Base-by-base conservation (phyloP, 306 rosid species). In the Rubus parviflorus region DNA sequence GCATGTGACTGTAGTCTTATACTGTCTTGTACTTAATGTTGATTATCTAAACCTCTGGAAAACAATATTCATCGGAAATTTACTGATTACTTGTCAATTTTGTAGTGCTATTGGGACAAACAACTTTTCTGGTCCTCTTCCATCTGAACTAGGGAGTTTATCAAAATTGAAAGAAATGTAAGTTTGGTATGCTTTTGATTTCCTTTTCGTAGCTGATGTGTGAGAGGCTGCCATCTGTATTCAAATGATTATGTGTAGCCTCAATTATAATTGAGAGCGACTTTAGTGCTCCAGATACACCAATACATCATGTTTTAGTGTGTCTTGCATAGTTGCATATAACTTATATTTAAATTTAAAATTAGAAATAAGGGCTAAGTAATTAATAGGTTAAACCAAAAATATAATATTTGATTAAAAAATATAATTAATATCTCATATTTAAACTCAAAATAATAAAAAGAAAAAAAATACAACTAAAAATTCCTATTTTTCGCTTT, bases 51-150 rank as follows among this genome's bases (percentile, higher is more conserved):
- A 70, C 60, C 22, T 69, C 57, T 69, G 7, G 23, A 22, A 14
- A 5, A 48, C 20, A 30, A 30, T 30, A 19, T 71, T 10, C 19
- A 51, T 51, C 7, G 35, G 4, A 17, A 8, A 2, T 7, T n/a
- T 38, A 72, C 22, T 20, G 49, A 67, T n/a, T 5, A 38, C 23
- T 79, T 80, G 15, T 65, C 54, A 70, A 66, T 76, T 70, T 75
- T 86, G 72, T 69, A 94, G 98, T 65, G 16, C 61, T 35, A 73
- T 87, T 72, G 42, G 45, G 57, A 53, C 92, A 66, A 94, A 92
- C 89, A 94, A 88, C 74, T 92, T 92, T 80, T 80, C 90, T 2
- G 96, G 97, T 41, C 49, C 93, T 81, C 81, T 94, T 16, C 97
- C 98, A 54, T 73, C 87, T 16, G 96, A 92, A 75, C 87, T 94